Conservation (phyloP, 2,329 filamentous ascomycete genomes). For the Nigrospora sphaerica region DNA sequence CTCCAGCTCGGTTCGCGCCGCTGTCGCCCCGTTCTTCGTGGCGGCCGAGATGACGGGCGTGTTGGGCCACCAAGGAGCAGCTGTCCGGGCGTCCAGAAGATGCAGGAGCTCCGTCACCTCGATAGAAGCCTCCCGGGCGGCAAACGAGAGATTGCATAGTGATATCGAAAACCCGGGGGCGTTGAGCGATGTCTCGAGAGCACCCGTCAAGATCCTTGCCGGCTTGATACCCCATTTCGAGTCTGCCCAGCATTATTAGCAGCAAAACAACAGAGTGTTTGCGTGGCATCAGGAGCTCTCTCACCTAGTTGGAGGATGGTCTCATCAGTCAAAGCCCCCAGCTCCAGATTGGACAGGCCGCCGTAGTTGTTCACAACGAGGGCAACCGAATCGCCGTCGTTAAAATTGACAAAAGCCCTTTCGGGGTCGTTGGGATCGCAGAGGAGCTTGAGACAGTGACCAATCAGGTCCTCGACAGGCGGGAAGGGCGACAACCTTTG, state of each 20-base stretch:
- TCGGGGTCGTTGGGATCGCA: slow-evolving; percentile 45
- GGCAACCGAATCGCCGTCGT: slow-evolving; percentile 34
- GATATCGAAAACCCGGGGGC: slow-evolving; percentile 50
- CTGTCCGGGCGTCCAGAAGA: slow-evolving; percentile 41
- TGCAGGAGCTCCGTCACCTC: slow-evolving; percentile 30
- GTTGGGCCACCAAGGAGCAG: slow-evolving; percentile 43
- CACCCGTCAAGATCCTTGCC: slow-evolving; percentile 35
- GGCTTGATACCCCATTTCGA: slow-evolving; percentile 40
- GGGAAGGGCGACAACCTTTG: slow-evolving; percentile 33
- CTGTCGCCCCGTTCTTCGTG: too few relatives aligned
- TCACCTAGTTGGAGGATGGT: slow-evolving; percentile 5
- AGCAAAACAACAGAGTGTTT: slow-evolving; percentile 13
- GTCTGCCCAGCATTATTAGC: slow-evolving; percentile 33
- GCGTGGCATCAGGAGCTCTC: background rate
- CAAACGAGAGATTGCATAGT: slow-evolving; percentile 38
- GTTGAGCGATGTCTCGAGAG: slow-evolving; percentile 46
- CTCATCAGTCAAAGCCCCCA: slow-evolving; percentile 47
- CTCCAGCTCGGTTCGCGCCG: too few relatives aligned
- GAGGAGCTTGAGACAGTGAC: slow-evolving; percentile 44
- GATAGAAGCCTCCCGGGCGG: slow-evolving; percentile 15
- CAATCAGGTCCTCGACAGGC: slow-evolving; percentile 27
- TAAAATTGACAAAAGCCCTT: slow-evolving; percentile 43
- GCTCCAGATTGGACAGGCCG: slow-evolving; percentile 45
- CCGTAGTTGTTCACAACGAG: slow-evolving; percentile 53
- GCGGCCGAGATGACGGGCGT: background rate